Percentiles rank a stretch among this genome's conserved stretches.
phyloP scores from a whole-genome alignment of 2,329 filamentous ascomycete genomes.

The Penicillium janthinellum region DNA sequence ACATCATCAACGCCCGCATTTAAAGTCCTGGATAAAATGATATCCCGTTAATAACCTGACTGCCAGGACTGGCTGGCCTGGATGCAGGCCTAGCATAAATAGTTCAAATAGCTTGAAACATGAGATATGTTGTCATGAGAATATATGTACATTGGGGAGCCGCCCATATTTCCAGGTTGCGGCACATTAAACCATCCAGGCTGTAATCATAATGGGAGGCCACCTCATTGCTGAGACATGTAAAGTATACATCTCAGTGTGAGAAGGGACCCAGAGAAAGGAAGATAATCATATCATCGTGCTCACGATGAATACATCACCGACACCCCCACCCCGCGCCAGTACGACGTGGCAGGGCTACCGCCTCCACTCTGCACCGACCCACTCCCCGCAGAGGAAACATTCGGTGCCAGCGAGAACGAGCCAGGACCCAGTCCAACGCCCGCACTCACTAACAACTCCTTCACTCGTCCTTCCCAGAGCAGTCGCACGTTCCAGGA shows the following conservation, averaged over 20 bases:
- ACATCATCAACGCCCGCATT: slow-evolving; percentile 67
- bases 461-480: slow-evolving; percentile 93
- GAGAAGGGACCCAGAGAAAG: not conserved
- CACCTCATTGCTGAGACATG: not conserved
- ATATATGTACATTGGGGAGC: slow-evolving; percentile 30
- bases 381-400: slow-evolving; percentile 26
- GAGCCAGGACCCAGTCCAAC: slow-evolving; percentile 70
- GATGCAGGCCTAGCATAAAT: slow-evolving; percentile 12
- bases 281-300: not conserved
- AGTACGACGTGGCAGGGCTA: slow-evolving; percentile 36
- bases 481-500: slow-evolving; percentile 80
- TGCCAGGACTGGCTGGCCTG: slow-evolving; percentile 9
- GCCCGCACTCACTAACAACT: slow-evolving; percentile 87
- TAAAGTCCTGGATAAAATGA: slow-evolving; percentile 34
- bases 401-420: slow-evolving; percentile 34
- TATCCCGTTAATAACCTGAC: slow-evolving; percentile 16
- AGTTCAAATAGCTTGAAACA: slow-evolving; percentile 23
- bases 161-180: slow-evolving; percentile 15
- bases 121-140: slow-evolving; percentile 30
- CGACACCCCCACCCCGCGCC: slow-evolving; percentile 46
- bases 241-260: not conserved
- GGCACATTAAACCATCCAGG: slow-evolving; percentile 10
- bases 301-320: slow-evolving; percentile 45
- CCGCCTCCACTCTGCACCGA: slow-evolving; percentile 33
- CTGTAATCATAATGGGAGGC: not conserved